phyloP scores from a whole-genome alignment of 495 filamentous ascomycete genomes.

The Collariella sp. region DNA sequence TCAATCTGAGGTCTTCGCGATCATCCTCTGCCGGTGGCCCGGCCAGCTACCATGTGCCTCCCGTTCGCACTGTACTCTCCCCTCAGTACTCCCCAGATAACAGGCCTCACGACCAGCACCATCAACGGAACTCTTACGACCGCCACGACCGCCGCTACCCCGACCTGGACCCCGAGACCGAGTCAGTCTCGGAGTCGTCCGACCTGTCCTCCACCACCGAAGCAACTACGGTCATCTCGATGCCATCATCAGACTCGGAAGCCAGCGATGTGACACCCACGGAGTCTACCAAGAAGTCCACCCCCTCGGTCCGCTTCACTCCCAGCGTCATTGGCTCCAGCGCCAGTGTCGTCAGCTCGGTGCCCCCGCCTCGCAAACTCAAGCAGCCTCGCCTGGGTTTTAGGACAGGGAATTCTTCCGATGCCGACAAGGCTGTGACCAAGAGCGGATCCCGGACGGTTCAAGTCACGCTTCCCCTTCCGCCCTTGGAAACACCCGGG shows the following conservation, averaged over 20 bases:
- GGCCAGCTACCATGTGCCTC: conserved; percentile 17
- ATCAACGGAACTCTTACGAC: conserved; percentile 5
- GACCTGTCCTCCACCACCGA: conserved; percentile 39
- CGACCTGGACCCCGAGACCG: conserved; percentile 29
- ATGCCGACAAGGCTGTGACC: conserved; percentile 17
- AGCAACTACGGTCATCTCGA: conserved; percentile 30
- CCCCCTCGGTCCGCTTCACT: conserved; percentile 28
- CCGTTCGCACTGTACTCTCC: conserved; percentile 16
- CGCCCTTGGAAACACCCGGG: conserved; percentile 7
- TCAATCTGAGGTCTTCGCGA: conserved; percentile 25
- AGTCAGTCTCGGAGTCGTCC: conserved; percentile 37
- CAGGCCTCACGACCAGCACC: conserved; percentile 8
- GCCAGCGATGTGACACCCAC: conserved; percentile 27
- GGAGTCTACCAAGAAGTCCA: conserved; percentile 25
- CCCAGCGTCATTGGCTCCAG: conserved; percentile 26
- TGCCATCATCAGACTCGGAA: conserved; percentile 23
- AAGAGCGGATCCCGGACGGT: conserved; percentile 27
- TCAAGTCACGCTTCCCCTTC: conserved; percentile 22
- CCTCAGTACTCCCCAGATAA: conserved; percentile 18
- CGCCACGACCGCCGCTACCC: conserved; percentile 18
- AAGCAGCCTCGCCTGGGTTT: conserved; percentile 28
- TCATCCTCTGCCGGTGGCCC: conserved; percentile 14
- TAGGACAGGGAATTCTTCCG: conserved; percentile 21
- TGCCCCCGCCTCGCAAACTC: conserved; percentile 16
- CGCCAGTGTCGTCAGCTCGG: conserved; percentile 24